phyloP scores from a whole-genome alignment of 768 basidiomycete species.

The Mycena epipterygia region DNA sequence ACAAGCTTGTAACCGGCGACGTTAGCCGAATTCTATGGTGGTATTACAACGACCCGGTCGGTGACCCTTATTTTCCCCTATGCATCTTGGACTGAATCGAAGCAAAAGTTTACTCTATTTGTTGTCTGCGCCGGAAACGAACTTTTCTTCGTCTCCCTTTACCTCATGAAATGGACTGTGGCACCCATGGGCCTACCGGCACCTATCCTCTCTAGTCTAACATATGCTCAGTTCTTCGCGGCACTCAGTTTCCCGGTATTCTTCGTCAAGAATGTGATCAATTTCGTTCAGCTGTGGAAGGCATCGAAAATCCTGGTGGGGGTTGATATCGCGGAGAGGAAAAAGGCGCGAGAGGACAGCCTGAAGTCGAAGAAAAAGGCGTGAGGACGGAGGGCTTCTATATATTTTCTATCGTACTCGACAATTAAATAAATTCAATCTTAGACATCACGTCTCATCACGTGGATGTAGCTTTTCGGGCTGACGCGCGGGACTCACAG shows the following conservation, averaged over 20 bases:
- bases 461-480: constrained; percentile 14
- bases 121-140: constrained; percentile 96
- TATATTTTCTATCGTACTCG: constrained; percentile 29
- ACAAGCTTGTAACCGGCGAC: constrained; percentile 93
- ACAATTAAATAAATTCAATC: neutral
- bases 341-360: constrained; percentile 66
- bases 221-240: constrained; percentile 85
- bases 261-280: constrained; percentile 90
- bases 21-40: constrained; percentile 92
- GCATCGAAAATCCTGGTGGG: constrained; percentile 95
- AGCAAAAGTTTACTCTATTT: constrained; percentile 83
- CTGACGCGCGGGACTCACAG: neutral
- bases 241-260: constrained; percentile 75
- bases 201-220: constrained; percentile 55
- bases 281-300: constrained; percentile 98
- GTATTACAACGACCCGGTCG: constrained; percentile 94
- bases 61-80: constrained; percentile 45
- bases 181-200: constrained; percentile 72
- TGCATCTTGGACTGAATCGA: constrained; percentile 7
- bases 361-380: constrained; percentile 39
- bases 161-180: constrained; percentile 89
- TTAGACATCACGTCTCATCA: neutral
- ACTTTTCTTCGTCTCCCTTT: constrained; percentile 93
- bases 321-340: constrained; percentile 90
- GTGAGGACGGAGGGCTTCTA: constrained; percentile 1